Conservation (phyloP, 805 yeast genomes). For the Kazachstania kunashirensis region DNA sequence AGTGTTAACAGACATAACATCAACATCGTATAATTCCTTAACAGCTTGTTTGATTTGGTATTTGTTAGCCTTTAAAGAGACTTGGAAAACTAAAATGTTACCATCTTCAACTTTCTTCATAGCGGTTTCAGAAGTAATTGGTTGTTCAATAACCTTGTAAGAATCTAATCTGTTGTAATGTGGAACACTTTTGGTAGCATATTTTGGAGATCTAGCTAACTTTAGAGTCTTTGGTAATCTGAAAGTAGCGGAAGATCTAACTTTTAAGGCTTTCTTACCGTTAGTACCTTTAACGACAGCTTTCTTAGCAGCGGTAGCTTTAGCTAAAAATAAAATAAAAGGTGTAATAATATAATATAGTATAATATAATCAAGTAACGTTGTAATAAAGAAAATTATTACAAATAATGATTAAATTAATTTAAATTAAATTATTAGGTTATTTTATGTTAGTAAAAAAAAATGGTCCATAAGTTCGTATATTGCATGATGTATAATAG, state of each 20-base stretch:
- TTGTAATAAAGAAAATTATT: no score
- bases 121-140: constrained; percentile 97
- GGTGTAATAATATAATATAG: background rate
- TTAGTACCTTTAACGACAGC: constrained; percentile 96
- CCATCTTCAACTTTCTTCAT: constrained; percentile 99
- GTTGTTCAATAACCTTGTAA: constrained; percentile 86
- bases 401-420: no score
- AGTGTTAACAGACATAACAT: constrained; percentile 89
- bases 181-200: constrained; percentile 92
- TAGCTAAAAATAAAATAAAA: constrained; percentile 30
- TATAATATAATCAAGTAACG: no score
- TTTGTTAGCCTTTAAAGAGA: constrained; percentile 95
- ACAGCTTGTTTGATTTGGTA: constrained; percentile 97
- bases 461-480: no score
- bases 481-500: no score
- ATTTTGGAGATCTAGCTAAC: constrained; percentile 89
- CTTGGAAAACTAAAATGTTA: constrained; percentile 98
- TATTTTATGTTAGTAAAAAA: no score
- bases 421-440: no score
- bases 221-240: constrained; percentile 95
- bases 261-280: constrained; percentile 82
- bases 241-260: constrained; percentile 92
- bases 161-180: constrained; percentile 96
- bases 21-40: constrained; percentile 96
- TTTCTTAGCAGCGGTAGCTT: constrained; percentile 98